phyloP scores from a whole-genome alignment of 1,139 yeast species.

The Yarrowia galli region DNA sequence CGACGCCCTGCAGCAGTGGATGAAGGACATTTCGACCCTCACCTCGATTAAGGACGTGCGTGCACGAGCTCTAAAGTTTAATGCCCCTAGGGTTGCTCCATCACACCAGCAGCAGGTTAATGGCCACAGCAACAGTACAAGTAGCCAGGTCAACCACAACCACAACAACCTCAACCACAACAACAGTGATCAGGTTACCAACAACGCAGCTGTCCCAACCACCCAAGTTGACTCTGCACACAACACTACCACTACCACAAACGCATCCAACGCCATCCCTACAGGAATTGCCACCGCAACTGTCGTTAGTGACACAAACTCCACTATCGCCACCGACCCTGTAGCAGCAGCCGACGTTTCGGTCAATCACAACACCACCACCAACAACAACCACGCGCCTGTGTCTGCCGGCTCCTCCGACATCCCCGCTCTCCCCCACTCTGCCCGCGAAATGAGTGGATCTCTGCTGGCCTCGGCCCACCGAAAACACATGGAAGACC shows the following conservation, averaged over 20 bases:
- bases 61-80: constrained; percentile 34
- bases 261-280: constrained; percentile 6
- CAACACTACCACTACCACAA: neutral
- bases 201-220: neutral
- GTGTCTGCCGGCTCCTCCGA: neutral
- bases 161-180: neutral
- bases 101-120: constrained; percentile 4
- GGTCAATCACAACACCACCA: too few relatives aligned
- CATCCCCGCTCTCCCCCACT: constrained; percentile 24
- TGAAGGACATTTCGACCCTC: constrained; percentile 71
- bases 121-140: constrained; percentile 18
- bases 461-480: constrained; percentile 35
- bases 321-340: neutral
- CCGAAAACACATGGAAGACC: constrained; percentile 36
- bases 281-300: constrained; percentile 2
- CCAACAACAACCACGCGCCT: neutral
- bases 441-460: constrained; percentile 20
- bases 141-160: neutral
- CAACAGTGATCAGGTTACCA: too few relatives aligned
- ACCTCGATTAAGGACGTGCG: constrained; percentile 66
- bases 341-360: neutral
- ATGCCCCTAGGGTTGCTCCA: constrained; percentile 33
- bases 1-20: constrained; percentile 84
- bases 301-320: neutral
- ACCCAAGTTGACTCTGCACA: neutral